Conservation (phyloP, 352 stramenopile species). For the Pythium dissimile region DNA sequence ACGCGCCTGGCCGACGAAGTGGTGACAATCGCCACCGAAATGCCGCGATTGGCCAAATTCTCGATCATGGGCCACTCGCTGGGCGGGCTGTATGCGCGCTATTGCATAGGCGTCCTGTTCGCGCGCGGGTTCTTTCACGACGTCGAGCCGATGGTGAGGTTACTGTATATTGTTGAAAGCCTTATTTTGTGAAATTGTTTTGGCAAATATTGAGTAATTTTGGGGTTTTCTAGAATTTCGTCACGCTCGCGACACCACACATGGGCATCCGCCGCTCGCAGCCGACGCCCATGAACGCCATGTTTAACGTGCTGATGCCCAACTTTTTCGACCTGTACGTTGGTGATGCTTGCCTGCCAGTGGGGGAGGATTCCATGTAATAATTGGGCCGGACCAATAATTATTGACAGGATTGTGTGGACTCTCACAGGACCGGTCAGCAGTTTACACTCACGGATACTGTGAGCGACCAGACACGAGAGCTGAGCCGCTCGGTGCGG, state of each 20-base stretch:
- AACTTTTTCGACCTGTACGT: slow-evolving; percentile 64
- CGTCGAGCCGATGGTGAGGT: slow-evolving; percentile 67
- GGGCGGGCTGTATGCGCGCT: slow-evolving; percentile 75
- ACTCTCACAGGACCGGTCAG: slow-evolving; percentile 36
- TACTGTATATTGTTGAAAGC: not conserved
- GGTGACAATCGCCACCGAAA: slow-evolving; percentile 38
- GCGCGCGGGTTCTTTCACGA: slow-evolving; percentile 66
- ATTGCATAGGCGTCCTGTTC: slow-evolving; percentile 65
- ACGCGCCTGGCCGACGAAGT: slow-evolving; percentile 73
- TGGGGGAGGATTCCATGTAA: no score
- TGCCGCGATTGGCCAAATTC: slow-evolving; percentile 61
- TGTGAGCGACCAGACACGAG: slow-evolving; percentile 40
- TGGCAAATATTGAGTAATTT: not conserved
- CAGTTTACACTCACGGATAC: slow-evolving; percentile 61
- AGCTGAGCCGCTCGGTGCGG: slow-evolving; percentile 29
- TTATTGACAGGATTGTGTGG: not conserved
- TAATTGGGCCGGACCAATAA: not conserved
- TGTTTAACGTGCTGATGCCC: slow-evolving; percentile 63
- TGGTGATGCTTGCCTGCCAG: not conserved
- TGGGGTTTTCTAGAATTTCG: slow-evolving; percentile 57
- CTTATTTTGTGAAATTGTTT: not conserved
- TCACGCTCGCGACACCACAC: slow-evolving; percentile 75
- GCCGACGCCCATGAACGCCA: slow-evolving; percentile 51
- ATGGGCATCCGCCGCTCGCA: slow-evolving; percentile 65
- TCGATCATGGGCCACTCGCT: slow-evolving; percentile 80